phyloP scores from a whole-genome alignment of 2,329 filamentous ascomycete species.

The Penicillium paneum region DNA sequence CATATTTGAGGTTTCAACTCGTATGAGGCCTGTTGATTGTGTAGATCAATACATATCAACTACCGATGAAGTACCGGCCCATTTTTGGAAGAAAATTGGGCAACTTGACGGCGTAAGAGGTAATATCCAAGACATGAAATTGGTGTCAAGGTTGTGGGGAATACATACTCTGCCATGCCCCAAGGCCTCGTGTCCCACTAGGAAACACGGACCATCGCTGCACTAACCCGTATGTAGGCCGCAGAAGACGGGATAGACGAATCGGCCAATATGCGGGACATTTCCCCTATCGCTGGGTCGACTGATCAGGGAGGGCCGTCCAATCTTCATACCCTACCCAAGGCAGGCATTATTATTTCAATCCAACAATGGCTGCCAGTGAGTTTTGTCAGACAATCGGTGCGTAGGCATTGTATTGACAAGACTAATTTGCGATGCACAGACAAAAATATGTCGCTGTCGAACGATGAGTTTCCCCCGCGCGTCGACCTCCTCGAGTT shows the following conservation, averaged over 20 bases:
- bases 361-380: not conserved
- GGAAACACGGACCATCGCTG: not conserved
- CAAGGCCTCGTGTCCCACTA: not conserved
- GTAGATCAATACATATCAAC: not conserved
- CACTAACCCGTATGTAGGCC: not conserved
- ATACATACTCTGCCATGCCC: not conserved
- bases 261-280: not conserved
- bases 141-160: not conserved
- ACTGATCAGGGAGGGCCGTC: not conserved
- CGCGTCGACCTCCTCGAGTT: slow-evolving; percentile 22
- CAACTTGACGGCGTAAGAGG: not conserved
- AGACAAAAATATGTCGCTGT: not conserved
- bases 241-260: not conserved
- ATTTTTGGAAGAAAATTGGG: not conserved
- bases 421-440: not conserved
- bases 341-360: not conserved
- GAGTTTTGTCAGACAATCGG: not conserved
- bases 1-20: not conserved
- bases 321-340: not conserved
- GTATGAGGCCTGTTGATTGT: too few relatives aligned
- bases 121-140: not conserved
- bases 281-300: too few relatives aligned
- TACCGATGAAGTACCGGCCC: not conserved
- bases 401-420: not conserved
- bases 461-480: slow-evolving; percentile 12